Evolutionary conservation across 2,329 filamentous ascomycete species (phyloP).

Genomic region (Neonectria hederae): DNA sequence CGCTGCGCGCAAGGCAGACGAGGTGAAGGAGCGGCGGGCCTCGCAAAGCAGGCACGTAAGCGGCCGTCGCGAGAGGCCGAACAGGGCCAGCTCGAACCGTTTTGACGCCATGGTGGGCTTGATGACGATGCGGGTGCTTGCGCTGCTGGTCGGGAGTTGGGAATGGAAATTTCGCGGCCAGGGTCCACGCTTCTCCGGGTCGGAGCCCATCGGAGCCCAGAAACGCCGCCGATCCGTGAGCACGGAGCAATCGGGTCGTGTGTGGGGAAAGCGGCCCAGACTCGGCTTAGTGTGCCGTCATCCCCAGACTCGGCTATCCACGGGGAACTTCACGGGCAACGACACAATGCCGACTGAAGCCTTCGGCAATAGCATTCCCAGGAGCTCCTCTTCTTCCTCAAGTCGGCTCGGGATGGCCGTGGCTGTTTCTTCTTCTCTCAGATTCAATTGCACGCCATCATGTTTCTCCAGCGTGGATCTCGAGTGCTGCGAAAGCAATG

Average conservation of each 20-base stretch:
- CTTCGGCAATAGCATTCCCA: constrained; percentile 38
- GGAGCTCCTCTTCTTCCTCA: constrained; percentile 34
- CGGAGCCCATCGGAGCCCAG: constrained; percentile 17
- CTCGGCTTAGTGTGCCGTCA: constrained; percentile 36
- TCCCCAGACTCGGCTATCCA: constrained; percentile 52
- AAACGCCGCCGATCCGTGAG: constrained; percentile 24
- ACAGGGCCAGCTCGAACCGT: constrained; percentile 44
- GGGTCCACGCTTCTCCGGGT: constrained; percentile 14
- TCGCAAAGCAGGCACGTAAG: constrained; percentile 61
- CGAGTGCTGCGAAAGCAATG: constrained; percentile 62
- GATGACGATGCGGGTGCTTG: constrained; percentile 23
- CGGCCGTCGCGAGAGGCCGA: constrained; percentile 45
- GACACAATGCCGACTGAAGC: constrained; percentile 50
- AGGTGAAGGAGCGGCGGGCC: constrained; percentile 59
- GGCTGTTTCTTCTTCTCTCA: constrained; percentile 32
- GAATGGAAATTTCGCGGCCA: constrained; percentile 35
- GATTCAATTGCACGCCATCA: constrained; percentile 43
- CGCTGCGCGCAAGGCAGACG: constrained; percentile 50
- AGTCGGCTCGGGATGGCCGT: constrained; percentile 25
- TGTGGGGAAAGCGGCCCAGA: constrained; percentile 33
- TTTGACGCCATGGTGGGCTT: constrained; percentile 45
- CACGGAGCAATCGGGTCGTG: constrained; percentile 33
- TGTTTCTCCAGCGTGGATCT: constrained; percentile 66
- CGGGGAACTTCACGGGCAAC: constrained; percentile 44
- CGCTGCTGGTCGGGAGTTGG: constrained; percentile 16